Evolutionary conservation across 177 flowering plant genomes (phyloP).

Genomic region (Viscum album): DNA sequence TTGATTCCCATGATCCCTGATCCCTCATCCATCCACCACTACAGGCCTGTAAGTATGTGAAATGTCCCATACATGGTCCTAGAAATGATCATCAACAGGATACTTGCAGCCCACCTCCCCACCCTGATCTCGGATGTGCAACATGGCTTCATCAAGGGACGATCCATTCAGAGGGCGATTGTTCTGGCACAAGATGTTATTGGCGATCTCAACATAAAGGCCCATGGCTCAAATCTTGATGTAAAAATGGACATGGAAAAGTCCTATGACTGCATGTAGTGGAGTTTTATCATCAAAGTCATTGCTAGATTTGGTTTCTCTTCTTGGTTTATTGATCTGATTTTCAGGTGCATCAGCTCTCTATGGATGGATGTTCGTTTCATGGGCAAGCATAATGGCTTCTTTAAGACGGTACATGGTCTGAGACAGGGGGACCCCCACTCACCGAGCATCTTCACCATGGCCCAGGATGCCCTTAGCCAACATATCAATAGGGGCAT

Average conservation of each 20-base stretch:
- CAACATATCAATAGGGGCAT: background rate
- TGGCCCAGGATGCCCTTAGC: background rate
- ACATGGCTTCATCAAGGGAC: background rate
- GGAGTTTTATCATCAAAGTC: background rate
- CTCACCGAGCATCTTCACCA: background rate
- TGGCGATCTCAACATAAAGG: background rate
- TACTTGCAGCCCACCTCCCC: background rate
- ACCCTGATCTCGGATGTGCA: background rate
- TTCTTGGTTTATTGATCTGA: background rate
- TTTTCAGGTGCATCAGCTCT: background rate
- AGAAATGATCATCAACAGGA: background rate
- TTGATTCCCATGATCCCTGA: background rate
- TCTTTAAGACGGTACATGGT: background rate
- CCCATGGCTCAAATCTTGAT: background rate
- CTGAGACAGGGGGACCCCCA: background rate
- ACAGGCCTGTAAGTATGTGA: background rate
- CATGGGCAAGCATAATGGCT: background rate
- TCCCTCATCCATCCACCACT: background rate
- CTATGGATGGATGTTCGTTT: background rate
- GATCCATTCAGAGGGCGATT: background rate
- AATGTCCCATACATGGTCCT: background rate
- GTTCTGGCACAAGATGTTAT: background rate
- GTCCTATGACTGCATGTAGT: background rate
- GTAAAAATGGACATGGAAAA: background rate
- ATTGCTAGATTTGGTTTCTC: background rate